phyloP scores from a whole-genome alignment of 2,329 filamentous ascomycete species.

The Aspergillus sp. region DNA sequence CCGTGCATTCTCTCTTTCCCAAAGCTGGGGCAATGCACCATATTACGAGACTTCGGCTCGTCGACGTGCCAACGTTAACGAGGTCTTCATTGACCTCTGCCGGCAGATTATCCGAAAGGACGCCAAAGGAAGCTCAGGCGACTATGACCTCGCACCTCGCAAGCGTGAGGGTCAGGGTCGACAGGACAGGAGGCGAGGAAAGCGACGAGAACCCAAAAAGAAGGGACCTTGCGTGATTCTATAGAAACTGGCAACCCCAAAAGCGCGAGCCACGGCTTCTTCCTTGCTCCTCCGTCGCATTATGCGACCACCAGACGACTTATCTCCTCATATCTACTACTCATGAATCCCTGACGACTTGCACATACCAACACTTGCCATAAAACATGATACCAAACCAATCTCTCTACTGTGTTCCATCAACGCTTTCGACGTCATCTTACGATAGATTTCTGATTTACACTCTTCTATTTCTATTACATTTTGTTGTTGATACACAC shows the following conservation, averaged over 20 bases:
- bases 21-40: conserved; percentile 79
- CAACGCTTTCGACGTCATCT: conserved; percentile 21
- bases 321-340: neutral
- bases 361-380: conserved; percentile 13
- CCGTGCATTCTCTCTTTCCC: conserved; percentile 80
- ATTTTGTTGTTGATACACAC: conserved; percentile 21
- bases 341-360: conserved; percentile 9
- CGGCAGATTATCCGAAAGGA: conserved; percentile 79
- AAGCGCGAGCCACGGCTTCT: neutral
- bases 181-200: conserved; percentile 36
- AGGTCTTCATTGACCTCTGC: conserved; percentile 83
- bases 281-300: neutral
- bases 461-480: conserved; percentile 20
- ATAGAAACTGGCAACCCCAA: conserved; percentile 20
- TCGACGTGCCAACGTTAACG: conserved; percentile 81
- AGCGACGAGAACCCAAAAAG: conserved; percentile 30
- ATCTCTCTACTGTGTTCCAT: conserved; percentile 25
- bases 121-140: conserved; percentile 36
- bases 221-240: conserved; percentile 42
- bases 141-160: conserved; percentile 25
- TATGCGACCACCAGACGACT: neutral
- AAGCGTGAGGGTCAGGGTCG: conserved; percentile 37
- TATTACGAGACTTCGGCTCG: conserved; percentile 90
- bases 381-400: conserved; percentile 22
- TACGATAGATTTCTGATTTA: conserved; percentile 31